These are phyloP conservation scores for Sordariomycetes sp. DNA, from an alignment of 2,329 filamentous ascomycete genomes.

Conservation along the genomic window DNA sequence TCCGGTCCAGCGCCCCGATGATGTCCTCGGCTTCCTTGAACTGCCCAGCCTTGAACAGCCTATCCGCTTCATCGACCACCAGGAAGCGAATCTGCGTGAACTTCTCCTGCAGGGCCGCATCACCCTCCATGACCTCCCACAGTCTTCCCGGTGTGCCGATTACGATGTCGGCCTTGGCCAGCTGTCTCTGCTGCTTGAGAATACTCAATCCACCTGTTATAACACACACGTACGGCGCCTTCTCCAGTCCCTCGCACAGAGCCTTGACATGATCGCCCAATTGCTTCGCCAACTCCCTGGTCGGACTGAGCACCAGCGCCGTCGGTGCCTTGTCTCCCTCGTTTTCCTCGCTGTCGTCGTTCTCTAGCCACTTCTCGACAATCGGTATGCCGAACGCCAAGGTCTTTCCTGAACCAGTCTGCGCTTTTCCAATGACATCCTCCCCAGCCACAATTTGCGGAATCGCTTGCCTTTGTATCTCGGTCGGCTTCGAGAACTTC, in stretches of 20 bases:
- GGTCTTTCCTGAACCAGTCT: slow-evolving; percentile 94
- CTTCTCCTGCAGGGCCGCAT: slow-evolving; percentile 56
- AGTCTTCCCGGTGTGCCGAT: slow-evolving; percentile 85
- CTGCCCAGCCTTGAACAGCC: slow-evolving; percentile 82
- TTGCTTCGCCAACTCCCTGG: slow-evolving; percentile 88
- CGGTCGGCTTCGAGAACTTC: slow-evolving; percentile 71
- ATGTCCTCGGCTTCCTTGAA: slow-evolving; percentile 94
- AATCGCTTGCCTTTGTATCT: slow-evolving; percentile 73
- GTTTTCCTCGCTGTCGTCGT: slow-evolving; percentile 24
- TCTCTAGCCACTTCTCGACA: slow-evolving; percentile 68
- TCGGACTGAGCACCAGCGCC: slow-evolving; percentile 81
- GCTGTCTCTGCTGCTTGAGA: slow-evolving; percentile 85
- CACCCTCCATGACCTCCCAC: slow-evolving; percentile 86
- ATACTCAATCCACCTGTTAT: slow-evolving; percentile 87
- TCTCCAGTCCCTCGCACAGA: slow-evolving; percentile 52
- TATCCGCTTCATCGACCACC: slow-evolving; percentile 89
- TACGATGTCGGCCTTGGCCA: slow-evolving; percentile 83
- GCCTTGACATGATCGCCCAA: slow-evolving; percentile 73
- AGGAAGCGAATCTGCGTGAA: slow-evolving; percentile 72
- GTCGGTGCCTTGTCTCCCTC: slow-evolving; percentile 35
- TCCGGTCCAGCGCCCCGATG: slow-evolving; percentile 66
- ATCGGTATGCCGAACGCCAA: slow-evolving; percentile 92
- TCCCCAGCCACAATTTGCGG: slow-evolving; percentile 74
- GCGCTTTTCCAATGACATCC: slow-evolving; percentile 91
- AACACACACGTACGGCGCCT: slow-evolving; percentile 67